These are phyloP conservation scores for Camellia granthamiana DNA, from an alignment of 148 eudicot genomes.

Conservation along the genomic window DNA sequence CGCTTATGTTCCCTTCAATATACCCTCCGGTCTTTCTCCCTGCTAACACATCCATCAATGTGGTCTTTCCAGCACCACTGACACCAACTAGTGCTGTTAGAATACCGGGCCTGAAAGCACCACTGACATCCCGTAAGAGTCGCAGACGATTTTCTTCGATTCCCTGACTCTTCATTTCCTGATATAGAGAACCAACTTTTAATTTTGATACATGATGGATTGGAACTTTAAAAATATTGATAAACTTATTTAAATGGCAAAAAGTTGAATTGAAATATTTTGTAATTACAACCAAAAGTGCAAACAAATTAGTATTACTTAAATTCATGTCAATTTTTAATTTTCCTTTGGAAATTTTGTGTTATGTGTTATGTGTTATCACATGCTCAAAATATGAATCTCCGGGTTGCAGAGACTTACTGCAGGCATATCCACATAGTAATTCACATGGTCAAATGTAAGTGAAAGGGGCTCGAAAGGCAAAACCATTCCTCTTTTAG, in stretches of 20 bases:
- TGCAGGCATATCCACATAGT: conserved; percentile 37
- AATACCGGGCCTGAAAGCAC: conserved; percentile 36
- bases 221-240: no score
- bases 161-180: conserved; percentile 40
- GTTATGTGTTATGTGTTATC: no score
- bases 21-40: conserved; percentile 39
- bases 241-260: neutral
- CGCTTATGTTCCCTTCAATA: conserved; percentile 29
- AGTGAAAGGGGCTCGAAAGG: conserved; percentile 38
- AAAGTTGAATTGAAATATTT: neutral
- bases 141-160: conserved; percentile 25
- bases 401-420: conserved; percentile 14
- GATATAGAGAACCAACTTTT: neutral
- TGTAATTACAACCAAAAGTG: no score
- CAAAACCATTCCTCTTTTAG: conserved; percentile 34
- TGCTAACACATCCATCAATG: conserved; percentile 39
- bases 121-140: conserved; percentile 34
- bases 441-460: conserved; percentile 35
- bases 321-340: no score
- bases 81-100: conserved; percentile 38
- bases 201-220: neutral
- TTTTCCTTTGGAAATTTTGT: no score
- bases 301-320: no score
- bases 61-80: conserved; percentile 43
- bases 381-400: no score